Evolutionary conservation across 1,284 basidiomycete genomes (phyloP), one percentile per base, ranked within the genome.

Genomic region (Porodaedalea pini): DNA sequence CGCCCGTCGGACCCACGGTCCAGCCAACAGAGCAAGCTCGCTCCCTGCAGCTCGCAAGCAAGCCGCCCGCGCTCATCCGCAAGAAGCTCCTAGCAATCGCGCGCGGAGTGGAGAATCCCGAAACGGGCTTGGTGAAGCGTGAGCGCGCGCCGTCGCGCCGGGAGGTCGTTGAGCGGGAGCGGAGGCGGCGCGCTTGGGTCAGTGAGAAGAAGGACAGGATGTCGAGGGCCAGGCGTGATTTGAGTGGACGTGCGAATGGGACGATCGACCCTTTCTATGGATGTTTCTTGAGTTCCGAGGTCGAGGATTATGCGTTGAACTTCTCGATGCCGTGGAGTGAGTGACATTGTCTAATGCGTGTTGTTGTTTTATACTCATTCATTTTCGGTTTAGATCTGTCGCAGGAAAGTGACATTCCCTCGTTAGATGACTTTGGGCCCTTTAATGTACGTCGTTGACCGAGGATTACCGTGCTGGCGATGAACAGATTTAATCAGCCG

Each of bases 301-400:
- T 82, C 64, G 61, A 81, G 34, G 82, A 85, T 65, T 85, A 85
- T 61, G 80, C 82, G 17, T 51, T 79, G 60, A 85, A 86, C 64
- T 85, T 73, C 64, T 81, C 78, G 0, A 82, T 76, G 62, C 86
- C 86, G 1, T 88, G 84, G 85, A 81, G 83, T 86, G 68, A 57
- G 81, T 70, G 13, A 29, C 4, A 29, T 55, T 43, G 43, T 51
- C 29, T 58, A 31, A 27, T 19, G 5, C 31, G 29, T 45, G 49
- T 41, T 21, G 37, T 5, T 56, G 19, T 36, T 23, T 53, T 62
- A 50, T 57, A 39, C 10, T 4, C 4, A 47, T 13, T 31, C 43
- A 32, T 61, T 25, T 54, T 37, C 13, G 29, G 13, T 15, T 7
- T 53, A 79, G 80, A 68, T 53, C 61, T 74, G 15, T 71, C 68